Evolutionary conservation across 257 asterid genomes (phyloP).

Genomic region (Linderniella brevidens): DNA sequence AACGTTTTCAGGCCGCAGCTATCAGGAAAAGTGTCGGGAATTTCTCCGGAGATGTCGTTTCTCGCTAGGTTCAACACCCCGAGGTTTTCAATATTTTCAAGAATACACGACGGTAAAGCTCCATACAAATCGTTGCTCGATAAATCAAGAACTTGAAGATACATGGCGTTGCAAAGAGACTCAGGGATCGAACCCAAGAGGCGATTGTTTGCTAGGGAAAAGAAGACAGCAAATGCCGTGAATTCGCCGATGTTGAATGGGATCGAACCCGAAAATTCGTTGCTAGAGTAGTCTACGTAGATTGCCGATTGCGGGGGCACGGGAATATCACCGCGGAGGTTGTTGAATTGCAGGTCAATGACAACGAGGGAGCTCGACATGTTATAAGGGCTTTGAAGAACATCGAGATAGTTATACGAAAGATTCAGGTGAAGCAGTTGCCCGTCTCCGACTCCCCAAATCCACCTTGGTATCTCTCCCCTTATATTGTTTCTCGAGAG

Average conservation of each 20-base stretch:
- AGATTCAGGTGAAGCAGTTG: neutral
- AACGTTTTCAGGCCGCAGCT: conserved; percentile 9
- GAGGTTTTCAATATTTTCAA: neutral
- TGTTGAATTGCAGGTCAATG: conserved; percentile 21
- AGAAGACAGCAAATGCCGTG: neutral
- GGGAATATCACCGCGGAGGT: conserved; percentile 17
- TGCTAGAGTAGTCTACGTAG: conserved; percentile 14
- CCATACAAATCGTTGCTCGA: conserved; percentile 21
- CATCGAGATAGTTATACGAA: neutral
- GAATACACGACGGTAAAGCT: conserved; percentile 12
- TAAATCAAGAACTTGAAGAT: conserved; percentile 10
- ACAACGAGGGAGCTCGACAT: neutral
- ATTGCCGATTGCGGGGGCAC: conserved; percentile 3
- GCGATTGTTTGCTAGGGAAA: conserved; percentile 20
- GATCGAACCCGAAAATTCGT: conserved; percentile 1
- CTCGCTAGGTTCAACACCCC: conserved; percentile 9
- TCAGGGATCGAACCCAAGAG: conserved; percentile 23
- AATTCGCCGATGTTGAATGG: conserved; percentile 3
- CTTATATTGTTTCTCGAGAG: neutral
- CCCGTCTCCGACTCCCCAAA: conserved; percentile 1
- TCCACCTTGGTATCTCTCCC: neutral
- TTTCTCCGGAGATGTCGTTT: conserved; percentile 14
- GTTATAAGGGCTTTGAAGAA: conserved; percentile 4
- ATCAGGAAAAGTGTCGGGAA: conserved; percentile 7
- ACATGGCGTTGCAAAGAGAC: conserved; percentile 19